Percentiles rank a stretch among this genome's conserved stretches.
phyloP scores from a whole-genome alignment of 2,329 filamentous ascomycete species.

The Balansia obtecta region DNA sequence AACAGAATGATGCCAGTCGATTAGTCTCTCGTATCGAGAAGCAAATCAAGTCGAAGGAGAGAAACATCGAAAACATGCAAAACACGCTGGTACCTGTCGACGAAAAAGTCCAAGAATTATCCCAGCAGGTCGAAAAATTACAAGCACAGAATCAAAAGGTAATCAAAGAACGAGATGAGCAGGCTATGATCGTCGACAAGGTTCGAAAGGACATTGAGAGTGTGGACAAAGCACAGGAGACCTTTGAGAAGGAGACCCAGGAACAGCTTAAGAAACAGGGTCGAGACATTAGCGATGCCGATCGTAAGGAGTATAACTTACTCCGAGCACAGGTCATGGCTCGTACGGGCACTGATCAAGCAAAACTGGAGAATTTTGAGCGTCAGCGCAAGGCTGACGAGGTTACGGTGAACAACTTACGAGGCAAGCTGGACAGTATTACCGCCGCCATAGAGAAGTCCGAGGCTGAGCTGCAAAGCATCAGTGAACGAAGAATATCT shows the following conservation, averaged over 20 bases:
- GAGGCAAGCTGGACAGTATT: slow-evolving; percentile 72
- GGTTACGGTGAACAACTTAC: slow-evolving; percentile 79
- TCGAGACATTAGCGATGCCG: slow-evolving; percentile 69
- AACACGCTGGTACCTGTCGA: slow-evolving; percentile 80
- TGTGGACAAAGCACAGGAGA: slow-evolving; percentile 80
- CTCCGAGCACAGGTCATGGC: slow-evolving; percentile 77
- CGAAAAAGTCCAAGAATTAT: slow-evolving; percentile 77
- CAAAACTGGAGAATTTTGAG: slow-evolving; percentile 72
- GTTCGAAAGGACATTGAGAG: slow-evolving; percentile 67
- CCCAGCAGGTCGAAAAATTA: slow-evolving; percentile 55
- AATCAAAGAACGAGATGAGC: slow-evolving; percentile 61
- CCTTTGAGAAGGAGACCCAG: slow-evolving; percentile 80
- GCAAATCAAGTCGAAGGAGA: slow-evolving; percentile 74
- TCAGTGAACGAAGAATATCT: slow-evolving; percentile 55
- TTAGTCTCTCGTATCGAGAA: slow-evolving; percentile 75
- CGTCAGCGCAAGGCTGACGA: slow-evolving; percentile 86
- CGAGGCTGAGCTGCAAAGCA: slow-evolving; percentile 54
- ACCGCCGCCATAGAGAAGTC: slow-evolving; percentile 64
- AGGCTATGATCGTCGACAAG: slow-evolving; percentile 56
- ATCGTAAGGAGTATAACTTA: slow-evolving; percentile 80
- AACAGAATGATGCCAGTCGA: slow-evolving; percentile 66
- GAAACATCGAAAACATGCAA: slow-evolving; percentile 73
- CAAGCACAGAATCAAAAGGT: slow-evolving; percentile 58
- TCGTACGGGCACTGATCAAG: slow-evolving; percentile 67
- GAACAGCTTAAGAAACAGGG: slow-evolving; percentile 79